A percentile compares a stretch with the other conserved stretches of the same genome.
Evolutionary conservation across 2,329 filamentous ascomycete genomes (phyloP).

Genomic region (Gaeumannomyces sp.): DNA sequence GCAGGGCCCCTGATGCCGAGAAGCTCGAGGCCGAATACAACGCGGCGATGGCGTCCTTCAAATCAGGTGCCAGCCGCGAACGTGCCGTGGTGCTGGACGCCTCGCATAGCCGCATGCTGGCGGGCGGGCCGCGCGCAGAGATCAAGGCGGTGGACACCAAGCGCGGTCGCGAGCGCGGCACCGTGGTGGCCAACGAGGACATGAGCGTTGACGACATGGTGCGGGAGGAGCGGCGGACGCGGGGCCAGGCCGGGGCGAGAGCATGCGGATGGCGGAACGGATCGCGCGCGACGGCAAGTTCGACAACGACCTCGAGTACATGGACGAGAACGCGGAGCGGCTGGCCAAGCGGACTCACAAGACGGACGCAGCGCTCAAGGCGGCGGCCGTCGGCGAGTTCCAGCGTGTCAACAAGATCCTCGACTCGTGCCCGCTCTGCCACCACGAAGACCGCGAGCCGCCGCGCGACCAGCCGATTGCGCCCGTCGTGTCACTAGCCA

Average conservation of each 20-base stretch:
- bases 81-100: constrained; percentile 74
- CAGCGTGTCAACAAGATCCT: constrained; percentile 83
- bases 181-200: constrained; percentile 85
- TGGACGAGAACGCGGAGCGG: constrained; percentile 92
- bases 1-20: constrained; percentile 65
- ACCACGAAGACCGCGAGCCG: constrained; percentile 72
- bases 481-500: constrained; percentile 79
- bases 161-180: constrained; percentile 75
- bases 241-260: constrained; percentile 74
- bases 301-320: constrained; percentile 87
- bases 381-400: constrained; percentile 79
- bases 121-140: constrained; percentile 60
- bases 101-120: constrained; percentile 86
- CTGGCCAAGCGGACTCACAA: constrained; percentile 83
- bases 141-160: constrained; percentile 73
- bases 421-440: constrained; percentile 83
- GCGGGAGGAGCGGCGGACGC: constrained; percentile 82
- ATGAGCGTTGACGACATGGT: constrained; percentile 98
- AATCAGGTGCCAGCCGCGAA: constrained; percentile 40
- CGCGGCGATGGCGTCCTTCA: constrained; percentile 58
- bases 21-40: constrained; percentile 82
- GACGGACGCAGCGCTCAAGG: constrained; percentile 81
- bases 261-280: constrained; percentile 75
- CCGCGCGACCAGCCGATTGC: constrained; percentile 66
- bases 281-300: constrained; percentile 93